Evolutionary conservation across 495 filamentous ascomycete genomes (phyloP), one percentile per base, ranked within the genome.

Genomic region (Parathielavia appendiculata): DNA sequence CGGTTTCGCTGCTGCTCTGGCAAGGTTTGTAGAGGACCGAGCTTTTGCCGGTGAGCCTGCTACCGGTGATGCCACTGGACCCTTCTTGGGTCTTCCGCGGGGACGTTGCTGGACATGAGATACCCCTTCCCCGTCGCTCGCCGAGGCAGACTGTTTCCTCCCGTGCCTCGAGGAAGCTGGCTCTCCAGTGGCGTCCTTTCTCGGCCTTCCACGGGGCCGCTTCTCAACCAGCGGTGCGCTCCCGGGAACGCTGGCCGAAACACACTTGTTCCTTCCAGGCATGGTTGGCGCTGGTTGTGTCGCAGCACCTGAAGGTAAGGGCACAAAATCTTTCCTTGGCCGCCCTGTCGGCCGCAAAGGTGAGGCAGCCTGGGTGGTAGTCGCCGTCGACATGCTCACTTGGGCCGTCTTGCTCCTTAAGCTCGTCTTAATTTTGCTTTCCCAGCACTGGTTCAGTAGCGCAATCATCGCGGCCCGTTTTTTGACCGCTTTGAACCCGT

Each of bases 401-500:
- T 56, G 39, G 0, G 45, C 10, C 12, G 51, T 14, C 19, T 0
- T 39, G 34, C 51, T 54, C 56, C 59, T 13, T 14, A 39, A 3
- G 13, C 56, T 20, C 13, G 53, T 52, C 36, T 50, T 60, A 54
- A 56, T 66, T 60, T 76, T 75, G 34, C 74, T 76, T 39, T 80
- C 69, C 89, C 90, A 95, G 66, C 90, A 93, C 64, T 82, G 82
- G 52, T 89, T 73, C 6, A 93, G 72, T 13, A 90, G 66, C 13
- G 81, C 73, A 35, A 93, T 86, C 87, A 89, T 90, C 12, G 82
- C 80, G 53, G 81, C 74, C 17, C 89, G 80, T 52, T 76, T 83
- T 65, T 83, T 90, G 0, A 92, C 73, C 1, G 85, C 73, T 66
- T 93, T 95, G 72, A 93, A 91, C 0, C 86, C 86, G 64, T 84